Percentiles rank a stretch among this genome's conserved stretches.
phyloP scores from a whole-genome alignment of 257 asterid genomes.

The Rubia yunnanensis region DNA sequence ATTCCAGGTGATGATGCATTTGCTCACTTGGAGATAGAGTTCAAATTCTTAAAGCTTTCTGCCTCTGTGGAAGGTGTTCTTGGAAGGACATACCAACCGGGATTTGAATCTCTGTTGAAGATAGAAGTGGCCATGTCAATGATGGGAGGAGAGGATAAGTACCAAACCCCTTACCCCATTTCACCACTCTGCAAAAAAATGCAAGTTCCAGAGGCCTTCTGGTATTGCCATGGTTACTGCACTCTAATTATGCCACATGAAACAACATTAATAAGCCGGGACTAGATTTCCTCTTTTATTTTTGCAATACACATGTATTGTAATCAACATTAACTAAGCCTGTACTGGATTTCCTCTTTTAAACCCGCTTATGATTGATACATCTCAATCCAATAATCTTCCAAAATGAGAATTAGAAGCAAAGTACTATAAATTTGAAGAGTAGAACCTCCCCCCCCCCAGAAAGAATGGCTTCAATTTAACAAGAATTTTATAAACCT shows the following conservation, averaged over 20 bases:
- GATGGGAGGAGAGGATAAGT: slow-evolving; percentile 73
- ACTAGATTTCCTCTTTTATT: too few species aligned
- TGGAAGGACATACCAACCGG: slow-evolving; percentile 59
- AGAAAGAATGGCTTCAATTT: too few species aligned
- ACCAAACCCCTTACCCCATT: slow-evolving; percentile 41
- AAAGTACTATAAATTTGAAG: too few species aligned
- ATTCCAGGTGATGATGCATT: slow-evolving; percentile 41
- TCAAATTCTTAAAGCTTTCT: slow-evolving; percentile 41
- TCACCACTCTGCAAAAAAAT: slow-evolving; percentile 45
- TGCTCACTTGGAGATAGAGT: slow-evolving; percentile 62
- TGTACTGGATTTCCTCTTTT: too few species aligned
- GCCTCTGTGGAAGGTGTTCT: slow-evolving; percentile 46
- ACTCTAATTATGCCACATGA: slow-evolving; percentile 5
- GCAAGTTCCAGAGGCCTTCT: slow-evolving; percentile 45
- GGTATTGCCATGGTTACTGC: slow-evolving; percentile 18
- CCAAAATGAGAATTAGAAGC: too few species aligned
- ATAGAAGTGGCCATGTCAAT: slow-evolving; percentile 58
- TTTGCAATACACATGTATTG: too few species aligned
- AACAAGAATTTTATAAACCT: too few species aligned
- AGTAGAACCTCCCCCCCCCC: too few species aligned
- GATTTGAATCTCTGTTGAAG: slow-evolving; percentile 47
- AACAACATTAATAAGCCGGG: not conserved
- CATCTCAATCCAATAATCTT: too few species aligned
- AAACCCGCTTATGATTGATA: too few species aligned
- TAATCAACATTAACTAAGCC: too few species aligned